These are phyloP conservation scores for Fusarium sororula DNA, from an alignment of 2,329 filamentous ascomycete species.

Conservation along the genomic window DNA sequence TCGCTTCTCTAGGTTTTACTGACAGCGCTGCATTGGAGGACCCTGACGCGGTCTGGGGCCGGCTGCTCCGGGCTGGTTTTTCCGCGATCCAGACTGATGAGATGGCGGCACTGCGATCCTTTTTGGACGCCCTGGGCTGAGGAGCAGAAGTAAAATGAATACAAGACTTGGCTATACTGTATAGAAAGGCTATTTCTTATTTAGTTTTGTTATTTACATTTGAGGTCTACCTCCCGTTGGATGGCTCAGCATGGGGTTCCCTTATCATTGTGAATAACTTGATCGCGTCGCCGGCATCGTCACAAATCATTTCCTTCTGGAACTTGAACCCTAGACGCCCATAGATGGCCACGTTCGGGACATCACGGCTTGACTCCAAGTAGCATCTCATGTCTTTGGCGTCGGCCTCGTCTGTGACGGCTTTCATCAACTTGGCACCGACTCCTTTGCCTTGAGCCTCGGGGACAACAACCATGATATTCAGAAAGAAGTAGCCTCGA, in stretches of 20 bases:
- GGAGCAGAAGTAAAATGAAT: rapidly evolving
- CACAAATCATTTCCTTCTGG: constrained; percentile 71
- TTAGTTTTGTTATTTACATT: too few relatives aligned
- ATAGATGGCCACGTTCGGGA: constrained; percentile 77
- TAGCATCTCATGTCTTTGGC: constrained; percentile 72
- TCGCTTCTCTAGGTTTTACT: background rate
- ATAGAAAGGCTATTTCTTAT: background rate
- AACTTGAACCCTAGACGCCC: constrained; percentile 74
- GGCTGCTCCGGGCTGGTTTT: background rate
- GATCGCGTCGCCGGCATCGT: constrained; percentile 66
- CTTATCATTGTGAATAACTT: constrained; percentile 61
- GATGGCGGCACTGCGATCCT: background rate
- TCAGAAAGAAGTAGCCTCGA: constrained; percentile 78
- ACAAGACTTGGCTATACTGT: background rate
- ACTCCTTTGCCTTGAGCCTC: constrained; percentile 73
- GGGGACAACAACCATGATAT: constrained; percentile 75
- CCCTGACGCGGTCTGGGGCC: background rate
- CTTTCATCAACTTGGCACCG: constrained; percentile 70
- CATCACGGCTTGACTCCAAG: constrained; percentile 73
- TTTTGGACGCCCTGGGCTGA: background rate
- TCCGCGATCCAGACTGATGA: background rate
- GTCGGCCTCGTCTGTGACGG: constrained; percentile 71
- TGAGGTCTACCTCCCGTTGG: background rate
- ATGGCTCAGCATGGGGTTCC: constrained; percentile 43
- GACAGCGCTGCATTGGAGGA: background rate